Base-by-base conservation (phyloP, 768 basidiomycete genomes). In the Dacryopinax primogenitus region DNA sequence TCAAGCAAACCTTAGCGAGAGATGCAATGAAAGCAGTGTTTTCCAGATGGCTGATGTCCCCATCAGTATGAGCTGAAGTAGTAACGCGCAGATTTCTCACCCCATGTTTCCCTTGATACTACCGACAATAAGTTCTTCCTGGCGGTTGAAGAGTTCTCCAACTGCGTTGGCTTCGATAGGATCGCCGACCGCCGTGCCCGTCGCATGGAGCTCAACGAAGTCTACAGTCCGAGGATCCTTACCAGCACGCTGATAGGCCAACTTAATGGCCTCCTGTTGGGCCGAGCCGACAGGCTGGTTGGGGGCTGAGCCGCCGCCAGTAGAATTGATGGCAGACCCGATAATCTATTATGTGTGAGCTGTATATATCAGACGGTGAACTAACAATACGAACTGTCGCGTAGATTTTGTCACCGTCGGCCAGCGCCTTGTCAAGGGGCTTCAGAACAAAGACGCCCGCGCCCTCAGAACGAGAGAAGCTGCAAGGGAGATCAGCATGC, bases 131-230 rank as follows among this genome's bases (percentile, higher is more conserved):
- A 79, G 67, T 1, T 76, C 75, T 7, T 73, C 73, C 13, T 70
- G 68, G 13, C 75, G 69, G 63, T 69, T 67, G 67, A 78, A 79
- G 18, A 70, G 51, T 34, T 71, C 71, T 0, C 81, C 81, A 23
- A 79, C 78, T 72, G 78, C 79, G 64, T 81, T 82, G 11, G 78
- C 78, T 68, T 83, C 82, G 0, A 76, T 78, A 1, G 82, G 81
- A 66, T 83, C 82, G 0, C 81, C 82, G 33, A 71, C 74, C 36
- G 77, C 75, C 1, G 82, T 82, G 72, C 79, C 81, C n/a, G 82
- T 82, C 21, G 78, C 80, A 65, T 83, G 82, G 12, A 80, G 66
- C 68, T 82, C 82, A 0, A 82, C 74, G 66, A 74, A 83, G 65
- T 81, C 81, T 1, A 78, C 78, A 28, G 82, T 79, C 0, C 64